These are phyloP conservation scores for Akanthomyces muscarius DNA, from an alignment of 2,329 filamentous ascomycete genomes.

Conservation along the genomic window DNA sequence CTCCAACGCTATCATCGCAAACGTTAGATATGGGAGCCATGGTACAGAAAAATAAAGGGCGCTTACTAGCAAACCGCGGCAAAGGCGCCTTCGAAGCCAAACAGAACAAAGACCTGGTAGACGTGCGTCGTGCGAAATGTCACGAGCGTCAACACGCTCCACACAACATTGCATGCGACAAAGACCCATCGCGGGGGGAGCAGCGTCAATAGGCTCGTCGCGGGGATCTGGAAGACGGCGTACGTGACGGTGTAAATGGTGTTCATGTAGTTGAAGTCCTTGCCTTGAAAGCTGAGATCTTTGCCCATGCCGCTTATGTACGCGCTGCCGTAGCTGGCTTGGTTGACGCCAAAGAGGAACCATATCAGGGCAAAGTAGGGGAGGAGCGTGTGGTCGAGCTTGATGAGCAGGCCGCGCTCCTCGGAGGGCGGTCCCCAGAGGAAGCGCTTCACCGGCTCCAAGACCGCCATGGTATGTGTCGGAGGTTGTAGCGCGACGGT, in stretches of 20 bases:
- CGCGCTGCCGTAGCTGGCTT: constrained; percentile 39
- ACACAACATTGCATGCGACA: constrained; percentile 38
- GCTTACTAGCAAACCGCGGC: constrained; percentile 40
- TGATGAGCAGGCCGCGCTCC: constrained; percentile 31
- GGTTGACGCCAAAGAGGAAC: constrained; percentile 44
- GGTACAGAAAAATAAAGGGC: neutral
- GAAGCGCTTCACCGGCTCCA: neutral
- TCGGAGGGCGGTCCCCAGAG: neutral
- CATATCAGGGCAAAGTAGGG: constrained; percentile 44
- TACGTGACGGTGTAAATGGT: constrained; percentile 36
- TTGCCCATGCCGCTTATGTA: constrained; percentile 41
- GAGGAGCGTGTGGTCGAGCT: constrained; percentile 39
- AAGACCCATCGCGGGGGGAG: constrained; percentile 38
- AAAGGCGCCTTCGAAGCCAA: constrained; percentile 41
- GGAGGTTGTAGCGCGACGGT: too few relatives aligned
- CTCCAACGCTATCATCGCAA: constrained; percentile 31
- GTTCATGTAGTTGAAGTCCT: constrained; percentile 38
- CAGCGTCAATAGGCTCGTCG: constrained; percentile 32
- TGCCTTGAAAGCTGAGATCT: constrained; percentile 34
- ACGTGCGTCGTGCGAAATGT: constrained; percentile 40
- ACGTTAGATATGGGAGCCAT: neutral
- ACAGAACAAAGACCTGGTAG: constrained; percentile 41
- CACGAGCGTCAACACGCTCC: constrained; percentile 41
- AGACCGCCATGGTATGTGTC: too few relatives aligned
- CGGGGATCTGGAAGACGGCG: constrained; percentile 42